A percentile compares a stretch with the other conserved stretches of the same genome.
These are phyloP conservation scores for Blakeslea trispora DNA, from an alignment of 371 early-diverging fungal species.

Conservation along the genomic window DNA sequence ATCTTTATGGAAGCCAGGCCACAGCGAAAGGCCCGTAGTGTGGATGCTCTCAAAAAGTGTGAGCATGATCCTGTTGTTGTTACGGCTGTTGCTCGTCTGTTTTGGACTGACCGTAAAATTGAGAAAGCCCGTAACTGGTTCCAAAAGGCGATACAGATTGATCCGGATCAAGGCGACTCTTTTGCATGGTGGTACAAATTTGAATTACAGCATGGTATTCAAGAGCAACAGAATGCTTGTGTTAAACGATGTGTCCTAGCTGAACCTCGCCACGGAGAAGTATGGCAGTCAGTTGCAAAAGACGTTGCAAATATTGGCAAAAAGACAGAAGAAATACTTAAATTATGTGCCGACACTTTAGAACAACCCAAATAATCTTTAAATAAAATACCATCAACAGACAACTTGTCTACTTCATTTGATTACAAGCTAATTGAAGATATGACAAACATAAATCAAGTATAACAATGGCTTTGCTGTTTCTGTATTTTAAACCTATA, in stretches of 20 bases:
- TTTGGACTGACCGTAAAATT: constrained; percentile 90
- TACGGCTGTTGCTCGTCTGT: constrained; percentile 85
- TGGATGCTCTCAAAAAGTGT: constrained; percentile 91
- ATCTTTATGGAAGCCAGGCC: constrained; percentile 88
- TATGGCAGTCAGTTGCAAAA: constrained; percentile 85
- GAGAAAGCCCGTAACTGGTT: constrained; percentile 96
- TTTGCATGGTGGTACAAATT: constrained; percentile 97
- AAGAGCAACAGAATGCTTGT: constrained; percentile 58
- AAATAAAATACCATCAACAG: neutral
- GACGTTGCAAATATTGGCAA: constrained; percentile 71
- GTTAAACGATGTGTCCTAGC: constrained; percentile 74
- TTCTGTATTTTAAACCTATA: no score
- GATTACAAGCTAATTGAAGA: no score
- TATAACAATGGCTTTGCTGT: no score
- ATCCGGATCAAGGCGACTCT: constrained; percentile 90
- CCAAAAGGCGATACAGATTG: constrained; percentile 76
- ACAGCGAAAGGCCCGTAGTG: constrained; percentile 83
- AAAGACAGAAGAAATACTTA: constrained; percentile 65
- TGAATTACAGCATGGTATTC: constrained; percentile 79
- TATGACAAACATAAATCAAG: no score
- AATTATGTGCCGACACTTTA: constrained; percentile 56
- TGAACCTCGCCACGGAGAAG: constrained; percentile 89
- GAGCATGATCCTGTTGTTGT: constrained; percentile 85
- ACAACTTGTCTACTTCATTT: no score
- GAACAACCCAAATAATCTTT: constrained; percentile 24